Evolutionary conservation across 305 asterid species (phyloP), one percentile per base, ranked within the genome.

Genomic region (Nicotiana rustica): DNA sequence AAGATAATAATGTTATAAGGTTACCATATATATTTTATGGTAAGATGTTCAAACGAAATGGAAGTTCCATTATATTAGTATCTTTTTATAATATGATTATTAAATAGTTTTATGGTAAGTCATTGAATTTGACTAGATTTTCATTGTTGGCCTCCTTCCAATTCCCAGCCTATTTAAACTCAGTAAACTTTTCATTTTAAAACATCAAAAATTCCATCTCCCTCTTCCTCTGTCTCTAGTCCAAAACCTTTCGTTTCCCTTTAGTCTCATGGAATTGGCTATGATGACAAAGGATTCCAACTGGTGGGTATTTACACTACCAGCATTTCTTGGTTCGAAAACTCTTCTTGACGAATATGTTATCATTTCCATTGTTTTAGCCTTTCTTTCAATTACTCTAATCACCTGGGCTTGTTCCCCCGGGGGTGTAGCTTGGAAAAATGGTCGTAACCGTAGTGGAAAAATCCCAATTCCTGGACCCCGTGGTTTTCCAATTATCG

Each of bases 341-440:
- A 70, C 0, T 64, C 7, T 38, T 10, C 17, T 70, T 70, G 78
- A 70, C 12, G 78, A 70, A 10, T 70, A 5, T 19, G 2, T 70
- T 4, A 19, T 91, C 77, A 2, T 85, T 36, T 35, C 90, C 0
- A 15, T 85, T 3, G 44, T 87, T 60, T 10, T 81, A 0, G n/a
- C 87, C 67, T 70, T 82, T 69, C 1, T 82, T 5, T 82, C 89
- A 13, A 77, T 88, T 5, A 67, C 85, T 15, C 79, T 87, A 6
- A 83, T 92, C 73, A 87, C 92, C 0, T 92, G 92, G 92, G 86
- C 86, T 61, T 76, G 85, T 83, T 68, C 93, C 31, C 88, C 92
- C 21, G 93, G 93, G 67, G 94, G 94, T 4, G 7, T 85, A 0
- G 94, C 94, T 31, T 91, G 94, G 94, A 87, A 84, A 59, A 88